A percentile compares a stretch with the other conserved stretches of the same genome.
phyloP scores from a whole-genome alignment of 306 rosid genomes.

The Quercus aquifolioides region DNA sequence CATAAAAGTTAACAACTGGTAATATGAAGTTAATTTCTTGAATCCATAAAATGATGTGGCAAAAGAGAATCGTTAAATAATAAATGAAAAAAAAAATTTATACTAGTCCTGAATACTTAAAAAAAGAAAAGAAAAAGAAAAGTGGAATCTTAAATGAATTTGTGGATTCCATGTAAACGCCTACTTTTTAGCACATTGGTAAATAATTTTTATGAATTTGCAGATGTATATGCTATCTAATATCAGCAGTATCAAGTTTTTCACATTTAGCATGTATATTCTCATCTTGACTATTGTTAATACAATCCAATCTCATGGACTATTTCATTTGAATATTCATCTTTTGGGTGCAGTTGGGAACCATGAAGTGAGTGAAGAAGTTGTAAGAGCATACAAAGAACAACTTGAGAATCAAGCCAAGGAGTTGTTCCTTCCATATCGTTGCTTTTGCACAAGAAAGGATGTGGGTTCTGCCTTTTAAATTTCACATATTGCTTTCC shows the following conservation, averaged over 20 bases:
- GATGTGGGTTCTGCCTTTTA: slow-evolving; percentile 33
- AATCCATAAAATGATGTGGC: not conserved
- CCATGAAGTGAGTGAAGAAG: slow-evolving; percentile 42
- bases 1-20: no score
- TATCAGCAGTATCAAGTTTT: no score
- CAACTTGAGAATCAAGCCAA: slow-evolving; percentile 56
- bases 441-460: slow-evolving; percentile 68
- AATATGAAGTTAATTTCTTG: no score
- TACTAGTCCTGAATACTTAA: not conserved
- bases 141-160: no score
- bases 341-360: slow-evolving; percentile 42
- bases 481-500: not conserved
- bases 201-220: no score
- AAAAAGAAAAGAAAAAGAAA: not conserved
- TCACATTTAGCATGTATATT: not conserved
- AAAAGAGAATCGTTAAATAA: not conserved
- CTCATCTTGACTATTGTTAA: not conserved
- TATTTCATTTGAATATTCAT: not conserved
- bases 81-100: not conserved
- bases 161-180: no score
- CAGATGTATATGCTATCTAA: no score
- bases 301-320: not conserved
- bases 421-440: slow-evolving; percentile 73
- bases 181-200: no score
- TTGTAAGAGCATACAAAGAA: slow-evolving; percentile 40